Evolutionary conservation across 176 grass and related monocot species (phyloP), one percentile per base, ranked within the genome.

Genomic region (Juncus effusus): DNA sequence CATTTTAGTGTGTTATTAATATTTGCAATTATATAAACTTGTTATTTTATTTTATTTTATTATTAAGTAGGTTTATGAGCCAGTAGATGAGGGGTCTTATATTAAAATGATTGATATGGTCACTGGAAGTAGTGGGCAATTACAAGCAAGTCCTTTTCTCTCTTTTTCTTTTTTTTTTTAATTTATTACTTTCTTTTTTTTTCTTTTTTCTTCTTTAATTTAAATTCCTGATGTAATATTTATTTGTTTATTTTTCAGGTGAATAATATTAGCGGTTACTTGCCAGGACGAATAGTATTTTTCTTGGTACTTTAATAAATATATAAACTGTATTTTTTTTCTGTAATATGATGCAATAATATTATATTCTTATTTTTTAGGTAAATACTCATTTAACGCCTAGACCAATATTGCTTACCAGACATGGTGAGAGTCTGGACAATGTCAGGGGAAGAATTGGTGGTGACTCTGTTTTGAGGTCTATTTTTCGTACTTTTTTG

Each of bases 21-120:
- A 37, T 72, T 38, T 36, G 8, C 4, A 47, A 67, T 10, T 74
- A 4, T 40, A 54, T 40, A 84, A 41, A 62, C 19, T 36, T 74
- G 36, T 56, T 59, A 80, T 42, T 39, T 70, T 38, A 13, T 42
- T 39, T 70, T 38, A 13, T 77, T 2, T 9, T 65, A 1, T 16
- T 53, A 15, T 14, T 77, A 16, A 77, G 16, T 75, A 97, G 94
- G 83, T 82, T 11, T 93, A 97, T 80, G 94, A 97, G 80, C 80
- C 88, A 0, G 94, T 93, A 13, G 80, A 93, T 75, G 88, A 97
- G 78, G 94, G 94, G 44, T 97, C 94, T 69, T 97, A 93, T 77
- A 77, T 97, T 70, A 97, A 97, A 82, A 93, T 89, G 94, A 87
- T 97, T 10, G 94, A 97, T 77, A 93, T 97, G 83, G 85, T 84